Evolutionary conservation across 371 early-diverging fungal genomes (phyloP).

Genomic region (Basidiobolus meristosporus): DNA sequence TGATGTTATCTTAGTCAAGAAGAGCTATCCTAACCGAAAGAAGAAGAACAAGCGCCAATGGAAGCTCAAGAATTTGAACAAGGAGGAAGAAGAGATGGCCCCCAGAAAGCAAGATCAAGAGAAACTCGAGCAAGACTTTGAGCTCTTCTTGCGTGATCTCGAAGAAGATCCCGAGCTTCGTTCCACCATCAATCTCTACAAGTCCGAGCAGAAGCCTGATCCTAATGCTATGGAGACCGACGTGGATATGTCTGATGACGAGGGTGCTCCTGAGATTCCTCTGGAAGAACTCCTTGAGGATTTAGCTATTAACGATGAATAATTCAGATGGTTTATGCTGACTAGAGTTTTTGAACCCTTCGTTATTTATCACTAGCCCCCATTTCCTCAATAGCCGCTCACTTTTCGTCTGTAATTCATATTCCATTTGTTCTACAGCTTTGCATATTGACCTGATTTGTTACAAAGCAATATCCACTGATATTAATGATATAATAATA

Average conservation of each 20-base stretch:
- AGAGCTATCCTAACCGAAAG: constrained; percentile 77
- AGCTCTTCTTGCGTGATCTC: constrained; percentile 81
- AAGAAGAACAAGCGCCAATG: constrained; percentile 72
- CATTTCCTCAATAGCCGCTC: too few species aligned
- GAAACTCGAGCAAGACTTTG: constrained; percentile 56
- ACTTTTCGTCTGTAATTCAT: too few species aligned
- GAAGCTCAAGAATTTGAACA: constrained; percentile 74
- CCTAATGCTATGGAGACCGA: too few species aligned
- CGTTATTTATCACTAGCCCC: too few species aligned
- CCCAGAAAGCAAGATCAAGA: constrained; percentile 54
- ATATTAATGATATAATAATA: too few species aligned
- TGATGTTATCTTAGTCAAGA: constrained; percentile 79
- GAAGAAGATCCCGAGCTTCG: constrained; percentile 94
- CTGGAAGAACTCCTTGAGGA: constrained; percentile 85
- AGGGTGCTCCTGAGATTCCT: constrained; percentile 75
- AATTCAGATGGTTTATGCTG: too few species aligned
- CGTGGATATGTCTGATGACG: too few species aligned
- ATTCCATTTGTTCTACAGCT: too few species aligned
- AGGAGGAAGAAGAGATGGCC: constrained; percentile 69
- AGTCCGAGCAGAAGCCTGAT: constrained; percentile 21
- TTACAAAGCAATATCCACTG: too few species aligned
- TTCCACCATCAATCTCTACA: constrained; percentile 81
- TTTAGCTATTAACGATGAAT: constrained; percentile 41
- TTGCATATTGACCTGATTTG: too few species aligned
- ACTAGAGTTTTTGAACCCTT: too few species aligned